Evolutionary conservation across 331 rosid genomes (phyloP), one percentile per base, ranked within the genome.

Genomic region (Stylosanthes scabra): DNA sequence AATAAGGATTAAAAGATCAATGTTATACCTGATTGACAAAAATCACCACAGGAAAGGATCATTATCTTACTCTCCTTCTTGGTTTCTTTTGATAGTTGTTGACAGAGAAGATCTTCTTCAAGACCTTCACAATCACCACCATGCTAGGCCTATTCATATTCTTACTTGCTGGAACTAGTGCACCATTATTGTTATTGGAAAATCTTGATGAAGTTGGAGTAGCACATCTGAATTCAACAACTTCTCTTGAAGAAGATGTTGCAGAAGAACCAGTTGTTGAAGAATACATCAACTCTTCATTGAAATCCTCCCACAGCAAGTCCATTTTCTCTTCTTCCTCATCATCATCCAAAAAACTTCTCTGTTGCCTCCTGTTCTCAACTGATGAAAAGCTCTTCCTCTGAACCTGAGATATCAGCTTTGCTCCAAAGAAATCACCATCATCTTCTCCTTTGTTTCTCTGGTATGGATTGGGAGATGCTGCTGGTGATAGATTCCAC

Each of bases 261-360:
- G 80, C 75, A 65, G 83, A 75, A 9, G 83, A 75, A 9, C 74
- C n/a, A n/a, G 74, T 67, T 37, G 74, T 67, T 37, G 75, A 59
- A 45, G 68, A 54, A 20, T 28, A 60, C 76, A 88, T 31, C n/a
- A 88, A 40, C n/a, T 88, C 89, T 68, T 91, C 95, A 25, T 91
- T 87, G 87, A 88, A 78, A 84, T 85, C 79, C 77, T 91, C 97
- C 97, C 97, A 88, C 60, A 91, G 71, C 81, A 82, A 29, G 64
- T 91, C 97, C 97, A 91, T 91, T 63, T 45, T 85, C 13, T 84
- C 76, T 3, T 78, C 79, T 11, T 60, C 71, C 1, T 72, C 76
- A 8, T n/a, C n/a, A n/a, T 66, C 70, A 2, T 61, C 74, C 1
- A 59, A 80, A 14, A 15, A 75, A 6, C 58, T 7, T 14, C 72